Base-by-base conservation (phyloP, 306 rosid species). In the Urtica urens region DNA sequence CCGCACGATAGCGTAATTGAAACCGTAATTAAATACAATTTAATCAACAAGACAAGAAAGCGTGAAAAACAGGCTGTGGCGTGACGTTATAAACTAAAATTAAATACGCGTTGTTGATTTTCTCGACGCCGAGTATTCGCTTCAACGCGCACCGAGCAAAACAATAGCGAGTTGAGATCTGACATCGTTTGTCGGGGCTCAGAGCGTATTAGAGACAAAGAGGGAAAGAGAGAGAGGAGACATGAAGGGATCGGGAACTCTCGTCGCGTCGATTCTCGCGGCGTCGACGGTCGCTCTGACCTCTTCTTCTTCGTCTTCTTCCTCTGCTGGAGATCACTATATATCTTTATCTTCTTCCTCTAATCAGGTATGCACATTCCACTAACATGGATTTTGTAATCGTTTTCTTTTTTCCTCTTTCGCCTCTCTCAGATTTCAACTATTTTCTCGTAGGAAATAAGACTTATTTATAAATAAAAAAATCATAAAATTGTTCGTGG, bases 211-310 rank as follows among this genome's bases (percentile, higher is more conserved):
- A 21, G 20, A 21, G 4, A 26, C 38, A 11, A 19, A 70, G 5
- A 8, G 5, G 0, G 2, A 14, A 2, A 15, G 17, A 21, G 7
- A 25, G 41, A 17, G 16, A 75, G 42, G 16, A 40, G 19, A n/a
- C 28, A 44, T 76, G 82, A 76, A 76, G 51, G 75, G 52, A 5
- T 67, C 82, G 1, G 63, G 68, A 8, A 52, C 75, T 34, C 72
- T 76, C n/a, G 64, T 72, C 14, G 78, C 78, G 5, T 76, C 82
- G 17, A 65, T 72, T 6, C 46, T 76, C 17, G 82, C 82, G 33
- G 82, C 78, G 1, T 72, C 78, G 6, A 68, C 75, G 20, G 44
- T 71, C 51, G 82, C 78, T 57, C 55, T 76, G 4, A 10, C 40
- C 6, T 28, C 33, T 4, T 28, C 13, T 12, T 60, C 53, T 58